phyloP scores from a whole-genome alignment of 179 eudicot species.

The Drosera spatulata region DNA sequence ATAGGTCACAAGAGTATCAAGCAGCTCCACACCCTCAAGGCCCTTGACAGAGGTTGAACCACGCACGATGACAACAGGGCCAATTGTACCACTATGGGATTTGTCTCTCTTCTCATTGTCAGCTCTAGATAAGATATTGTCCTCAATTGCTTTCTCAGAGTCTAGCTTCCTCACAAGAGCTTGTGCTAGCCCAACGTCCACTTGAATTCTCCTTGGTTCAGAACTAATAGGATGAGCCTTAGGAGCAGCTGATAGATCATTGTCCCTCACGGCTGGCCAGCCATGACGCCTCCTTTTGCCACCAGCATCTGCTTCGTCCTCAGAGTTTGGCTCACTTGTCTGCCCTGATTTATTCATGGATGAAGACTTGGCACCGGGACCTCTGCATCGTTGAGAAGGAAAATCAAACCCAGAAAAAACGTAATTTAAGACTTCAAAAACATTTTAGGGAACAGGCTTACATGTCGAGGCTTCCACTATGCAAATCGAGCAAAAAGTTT shows the following conservation, averaged over 20 bases:
- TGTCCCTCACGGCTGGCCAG: conserved; percentile 39
- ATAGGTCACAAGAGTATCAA: conserved; percentile 88
- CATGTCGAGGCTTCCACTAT: conserved; percentile 80
- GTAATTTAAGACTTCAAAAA: no score
- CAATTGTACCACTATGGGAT: conserved; percentile 68
- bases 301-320: conserved; percentile 24
- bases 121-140: conserved; percentile 60
- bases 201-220: no score
- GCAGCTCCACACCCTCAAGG: conserved; percentile 88
- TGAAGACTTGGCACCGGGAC: conserved; percentile 53
- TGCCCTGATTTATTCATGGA: no score
- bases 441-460: conserved; percentile 20
- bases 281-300: conserved; percentile 75
- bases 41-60: conserved; percentile 82
- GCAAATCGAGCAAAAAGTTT: conserved; percentile 83
- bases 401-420: no score
- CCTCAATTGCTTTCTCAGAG: conserved; percentile 79
- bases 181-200: conserved; percentile 71
- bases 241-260: conserved; percentile 35
- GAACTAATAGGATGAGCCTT: no score
- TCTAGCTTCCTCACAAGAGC: conserved; percentile 80
- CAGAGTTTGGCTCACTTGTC: no score
- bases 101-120: conserved; percentile 86
- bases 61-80: conserved; percentile 78
- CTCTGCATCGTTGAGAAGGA: conserved; percentile 30